Evolutionary conservation across 2,329 filamentous ascomycete genomes (phyloP), one percentile per base, ranked within the genome.

Genomic region (Sporothrix brasiliensis): DNA sequence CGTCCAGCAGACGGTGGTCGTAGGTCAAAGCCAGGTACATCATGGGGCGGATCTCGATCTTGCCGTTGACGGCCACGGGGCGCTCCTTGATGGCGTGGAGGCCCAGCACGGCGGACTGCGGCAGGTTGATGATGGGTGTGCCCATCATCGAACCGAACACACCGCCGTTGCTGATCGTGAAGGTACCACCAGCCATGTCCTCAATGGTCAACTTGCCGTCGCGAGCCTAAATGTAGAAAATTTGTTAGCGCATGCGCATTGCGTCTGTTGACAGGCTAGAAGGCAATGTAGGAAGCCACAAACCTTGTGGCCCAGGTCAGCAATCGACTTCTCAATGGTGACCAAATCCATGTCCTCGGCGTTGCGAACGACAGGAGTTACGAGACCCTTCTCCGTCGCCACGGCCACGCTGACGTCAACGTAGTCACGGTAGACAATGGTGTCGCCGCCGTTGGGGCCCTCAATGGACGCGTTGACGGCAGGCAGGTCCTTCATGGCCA

Each of bases 1-100:
- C 95, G 80, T 98, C 95, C 30, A 99, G 86, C 66, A 99, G 88
- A 79, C 95, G 92, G 83, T 99, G 95, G 80, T 99, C 95, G 79
- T 99, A 99, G 16, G 95, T 99, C 72, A 99, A 86, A 54, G 95
- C 95, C 74, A 99, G 88, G 81, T 97, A 98, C 95, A 99, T 99
- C 93, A 99, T 98, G n/a, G 95, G 95, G 75, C 95, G 88, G 76
- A 97, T 92, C 81, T 97, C 94, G 71, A 98, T 86, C 84, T 97
- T 96, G 78, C 95, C 95, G 77, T 98, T 93, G 73, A 98, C 85
- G 34, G 87, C 94, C 68, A 97, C 89, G 2, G 94, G 89, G 77
- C 91, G 92, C 69, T 99, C 93, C 85, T 99, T 99, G 82, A 97
- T 97, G 61, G 94, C 93, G 80, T 99, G 94, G 27, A 97, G 89